Conservation (phyloP, 139 green algal genomes). For the Coelastrella sp. region DNA sequence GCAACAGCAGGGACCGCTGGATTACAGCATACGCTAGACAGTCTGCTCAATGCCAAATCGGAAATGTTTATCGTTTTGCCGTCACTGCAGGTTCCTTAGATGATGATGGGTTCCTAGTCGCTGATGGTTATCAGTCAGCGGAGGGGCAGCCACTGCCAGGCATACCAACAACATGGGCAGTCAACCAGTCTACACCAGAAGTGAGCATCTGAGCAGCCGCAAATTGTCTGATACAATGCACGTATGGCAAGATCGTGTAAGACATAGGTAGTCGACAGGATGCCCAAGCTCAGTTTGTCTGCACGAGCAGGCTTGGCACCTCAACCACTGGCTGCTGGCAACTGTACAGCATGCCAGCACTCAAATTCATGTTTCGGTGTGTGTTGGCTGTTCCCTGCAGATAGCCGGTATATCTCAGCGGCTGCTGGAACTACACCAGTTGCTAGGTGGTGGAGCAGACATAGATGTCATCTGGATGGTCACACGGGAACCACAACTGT, state of each 20-base stretch:
- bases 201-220: neutral
- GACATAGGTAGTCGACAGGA: too few relatives aligned
- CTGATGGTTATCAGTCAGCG: conserved; percentile 25
- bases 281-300: too few relatives aligned
- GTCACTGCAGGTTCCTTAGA: neutral
- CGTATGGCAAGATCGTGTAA: too few relatives aligned
- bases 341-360: too few relatives aligned
- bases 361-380: neutral
- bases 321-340: too few relatives aligned
- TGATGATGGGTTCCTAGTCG: neutral
- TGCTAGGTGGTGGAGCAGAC: conserved; percentile 65
- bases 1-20: too few relatives aligned
- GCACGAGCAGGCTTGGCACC: too few relatives aligned
- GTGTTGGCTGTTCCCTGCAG: neutral
- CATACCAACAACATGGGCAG: conserved; percentile 52
- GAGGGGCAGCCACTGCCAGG: conserved; percentile 37
- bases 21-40: too few relatives aligned
- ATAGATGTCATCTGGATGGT: conserved; percentile 53
- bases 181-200: conserved; percentile 20
- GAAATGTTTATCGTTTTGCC: too few relatives aligned
- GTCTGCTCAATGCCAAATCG: too few relatives aligned
- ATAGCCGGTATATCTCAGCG: conserved; percentile 58
- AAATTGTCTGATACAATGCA: too few relatives aligned
- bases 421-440: conserved; percentile 70
- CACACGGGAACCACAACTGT: conserved; percentile 70